Conservation (phyloP, 257 asterid genomes). For the Solanum neorickii region DNA sequence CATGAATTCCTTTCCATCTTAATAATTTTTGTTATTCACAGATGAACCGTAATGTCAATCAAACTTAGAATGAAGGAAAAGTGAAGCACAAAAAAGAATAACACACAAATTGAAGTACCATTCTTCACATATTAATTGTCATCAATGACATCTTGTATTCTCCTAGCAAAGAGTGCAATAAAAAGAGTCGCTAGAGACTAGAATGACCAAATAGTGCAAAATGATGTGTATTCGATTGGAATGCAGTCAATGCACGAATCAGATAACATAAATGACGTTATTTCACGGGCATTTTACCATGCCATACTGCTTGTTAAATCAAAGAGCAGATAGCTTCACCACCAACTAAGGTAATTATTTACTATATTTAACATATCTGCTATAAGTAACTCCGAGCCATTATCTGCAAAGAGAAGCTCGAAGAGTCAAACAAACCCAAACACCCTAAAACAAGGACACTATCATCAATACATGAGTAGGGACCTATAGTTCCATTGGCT, state of each 20-base stretch:
- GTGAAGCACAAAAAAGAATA: neutral
- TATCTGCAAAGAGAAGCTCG: neutral
- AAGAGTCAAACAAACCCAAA: neutral
- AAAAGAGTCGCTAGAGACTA: neutral
- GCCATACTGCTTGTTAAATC: neutral
- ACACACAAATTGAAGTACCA: neutral
- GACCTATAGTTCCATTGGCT: neutral
- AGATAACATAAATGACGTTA: neutral
- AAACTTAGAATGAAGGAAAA: neutral
- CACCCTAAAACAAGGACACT: neutral
- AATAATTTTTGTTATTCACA: neutral
- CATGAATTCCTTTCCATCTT: neutral
- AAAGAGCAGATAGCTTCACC: neutral
- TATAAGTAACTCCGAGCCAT: neutral
- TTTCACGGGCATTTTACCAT: neutral
- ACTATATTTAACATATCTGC: neutral
- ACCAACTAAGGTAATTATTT: neutral
- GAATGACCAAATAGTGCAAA: neutral
- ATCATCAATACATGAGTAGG: neutral
- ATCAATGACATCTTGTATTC: neutral
- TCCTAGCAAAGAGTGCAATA: neutral
- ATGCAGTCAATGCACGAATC: neutral
- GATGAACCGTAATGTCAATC: neutral
- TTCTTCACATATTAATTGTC: neutral
- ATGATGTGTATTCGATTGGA: neutral